phyloP scores from a whole-genome alignment of 768 basidiomycete species.

The Pholiota microspora region DNA sequence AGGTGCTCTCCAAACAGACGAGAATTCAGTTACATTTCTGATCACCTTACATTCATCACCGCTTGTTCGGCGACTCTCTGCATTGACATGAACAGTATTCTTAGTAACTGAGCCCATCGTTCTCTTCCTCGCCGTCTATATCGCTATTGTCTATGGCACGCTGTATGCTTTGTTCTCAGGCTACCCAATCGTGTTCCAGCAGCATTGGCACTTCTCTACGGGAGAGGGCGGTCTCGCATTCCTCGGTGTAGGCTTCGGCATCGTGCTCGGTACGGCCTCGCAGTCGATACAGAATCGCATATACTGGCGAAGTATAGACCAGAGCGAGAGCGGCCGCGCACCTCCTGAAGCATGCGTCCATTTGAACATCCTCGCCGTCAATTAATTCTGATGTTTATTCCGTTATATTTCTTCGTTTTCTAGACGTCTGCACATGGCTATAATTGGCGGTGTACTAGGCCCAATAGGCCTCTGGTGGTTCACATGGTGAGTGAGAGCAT shows the following conservation, averaged over 20 bases:
- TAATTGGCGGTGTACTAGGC: constrained; percentile 48
- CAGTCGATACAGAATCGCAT: constrained; percentile 54
- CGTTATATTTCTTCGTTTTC: constrained; percentile 3
- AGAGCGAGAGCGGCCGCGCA: constrained; percentile 45
- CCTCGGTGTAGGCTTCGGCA: constrained; percentile 61
- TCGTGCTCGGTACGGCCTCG: constrained; percentile 45
- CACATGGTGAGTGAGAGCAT: constrained; percentile 44
- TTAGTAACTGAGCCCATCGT: constrained; percentile 66
- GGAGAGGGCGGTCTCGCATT: constrained; percentile 62
- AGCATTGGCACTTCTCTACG: constrained; percentile 48
- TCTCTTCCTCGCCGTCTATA: constrained; percentile 53
- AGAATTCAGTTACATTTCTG: constrained; percentile 11
- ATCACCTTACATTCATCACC: neutral
- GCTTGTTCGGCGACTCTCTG: too few relatives aligned
- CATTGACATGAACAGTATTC: constrained; percentile 44
- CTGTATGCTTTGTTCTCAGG: constrained; percentile 66
- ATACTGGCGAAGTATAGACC: constrained; percentile 49
- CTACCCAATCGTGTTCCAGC: constrained; percentile 58
- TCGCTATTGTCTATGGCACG: constrained; percentile 58
- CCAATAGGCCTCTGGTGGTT: constrained; percentile 68
- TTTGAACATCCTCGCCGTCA: neutral
- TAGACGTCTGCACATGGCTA: constrained; percentile 59
- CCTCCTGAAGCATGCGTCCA: constrained; percentile 57
- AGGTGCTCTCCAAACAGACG: constrained; percentile 21
- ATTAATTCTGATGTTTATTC: neutral